Percentiles rank a stretch among this genome's conserved stretches.
These are phyloP conservation scores for Citrus trifoliata DNA, from an alignment of 345 rosid genomes.

Conservation along the genomic window DNA sequence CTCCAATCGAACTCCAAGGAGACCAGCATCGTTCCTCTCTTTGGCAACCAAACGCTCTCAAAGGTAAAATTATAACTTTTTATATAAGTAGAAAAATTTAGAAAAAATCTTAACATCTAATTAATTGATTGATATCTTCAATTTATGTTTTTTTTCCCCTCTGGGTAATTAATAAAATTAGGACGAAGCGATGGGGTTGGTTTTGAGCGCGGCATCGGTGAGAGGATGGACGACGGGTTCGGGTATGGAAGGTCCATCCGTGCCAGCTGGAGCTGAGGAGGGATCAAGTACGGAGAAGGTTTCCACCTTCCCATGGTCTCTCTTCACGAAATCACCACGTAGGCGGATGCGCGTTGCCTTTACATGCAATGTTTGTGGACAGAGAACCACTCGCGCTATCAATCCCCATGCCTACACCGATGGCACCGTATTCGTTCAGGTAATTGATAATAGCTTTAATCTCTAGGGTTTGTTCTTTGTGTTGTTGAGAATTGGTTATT, in stretches of 20 bases:
- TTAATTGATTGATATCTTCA: neutral
- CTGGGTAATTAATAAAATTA: slow-evolving; percentile 12
- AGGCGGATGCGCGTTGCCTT: slow-evolving; percentile 93
- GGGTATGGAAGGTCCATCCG: slow-evolving; percentile 90
- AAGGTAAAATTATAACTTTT: slow-evolving; percentile 28
- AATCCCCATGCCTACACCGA: slow-evolving; percentile 92
- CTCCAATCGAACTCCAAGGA: slow-evolving; percentile 49
- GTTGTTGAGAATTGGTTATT: neutral
- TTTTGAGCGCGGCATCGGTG: slow-evolving; percentile 71
- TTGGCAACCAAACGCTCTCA: slow-evolving; percentile 51
- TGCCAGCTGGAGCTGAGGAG: slow-evolving; percentile 51
- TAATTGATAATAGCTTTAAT: slow-evolving; percentile 6
- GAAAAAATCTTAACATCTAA: neutral
- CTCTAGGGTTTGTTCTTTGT: neutral
- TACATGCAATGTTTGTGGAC: slow-evolving; percentile 85
- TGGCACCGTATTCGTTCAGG: slow-evolving; percentile 95
- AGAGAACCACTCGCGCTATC: slow-evolving; percentile 90
- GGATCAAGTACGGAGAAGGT: slow-evolving; percentile 45
- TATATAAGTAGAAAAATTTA: no score
- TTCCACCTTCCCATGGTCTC: slow-evolving; percentile 88
- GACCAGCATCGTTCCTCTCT: slow-evolving; percentile 62
- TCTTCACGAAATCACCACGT: slow-evolving; percentile 89
- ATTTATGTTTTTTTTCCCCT: neutral
- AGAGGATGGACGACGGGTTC: slow-evolving; percentile 95
- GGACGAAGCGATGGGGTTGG: slow-evolving; percentile 93